Evolutionary conservation across 2,329 filamentous ascomycete species (phyloP).

Genomic region (Phialemoniopsis sp.): DNA sequence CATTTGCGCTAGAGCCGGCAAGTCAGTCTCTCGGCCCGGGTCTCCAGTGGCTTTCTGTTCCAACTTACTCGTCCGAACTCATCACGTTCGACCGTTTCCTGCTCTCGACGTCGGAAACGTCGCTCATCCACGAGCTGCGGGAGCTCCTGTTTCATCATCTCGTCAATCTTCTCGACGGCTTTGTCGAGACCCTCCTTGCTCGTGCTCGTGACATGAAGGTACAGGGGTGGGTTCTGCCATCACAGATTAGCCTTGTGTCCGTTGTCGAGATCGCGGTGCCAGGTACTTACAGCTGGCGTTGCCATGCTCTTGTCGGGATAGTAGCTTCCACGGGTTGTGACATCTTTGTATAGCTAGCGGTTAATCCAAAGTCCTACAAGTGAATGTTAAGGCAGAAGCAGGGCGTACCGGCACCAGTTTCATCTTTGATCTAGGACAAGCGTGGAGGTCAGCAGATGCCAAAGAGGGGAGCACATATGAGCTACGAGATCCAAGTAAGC

Average conservation of each 20-base stretch:
- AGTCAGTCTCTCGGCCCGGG: too few species aligned
- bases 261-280: background rate
- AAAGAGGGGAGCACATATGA: conserved; percentile 61
- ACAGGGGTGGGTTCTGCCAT: conserved; percentile 80
- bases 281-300: conserved; percentile 72
- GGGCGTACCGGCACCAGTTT: conserved; percentile 98
- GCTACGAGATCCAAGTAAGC: conserved; percentile 70
- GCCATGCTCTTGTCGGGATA: conserved; percentile 98
- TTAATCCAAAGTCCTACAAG: conserved; percentile 54
- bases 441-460: conserved; percentile 89
- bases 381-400: conserved; percentile 44
- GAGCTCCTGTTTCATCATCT: conserved; percentile 93
- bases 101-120: conserved; percentile 76
- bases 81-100: conserved; percentile 69
- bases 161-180: conserved; percentile 84
- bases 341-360: conserved; percentile 73
- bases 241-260: conserved; percentile 7
- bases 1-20: conserved; percentile 69
- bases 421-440: conserved; percentile 98
- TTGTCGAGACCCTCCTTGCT: conserved; percentile 87
- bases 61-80: conserved; percentile 75
- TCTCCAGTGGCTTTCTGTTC: background rate
- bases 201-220: conserved; percentile 92
- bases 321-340: conserved; percentile 95
- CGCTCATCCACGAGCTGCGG: conserved; percentile 94